Conservation (phyloP, 768 basidiomycete genomes). For the Asterophora lycoperdoides region DNA sequence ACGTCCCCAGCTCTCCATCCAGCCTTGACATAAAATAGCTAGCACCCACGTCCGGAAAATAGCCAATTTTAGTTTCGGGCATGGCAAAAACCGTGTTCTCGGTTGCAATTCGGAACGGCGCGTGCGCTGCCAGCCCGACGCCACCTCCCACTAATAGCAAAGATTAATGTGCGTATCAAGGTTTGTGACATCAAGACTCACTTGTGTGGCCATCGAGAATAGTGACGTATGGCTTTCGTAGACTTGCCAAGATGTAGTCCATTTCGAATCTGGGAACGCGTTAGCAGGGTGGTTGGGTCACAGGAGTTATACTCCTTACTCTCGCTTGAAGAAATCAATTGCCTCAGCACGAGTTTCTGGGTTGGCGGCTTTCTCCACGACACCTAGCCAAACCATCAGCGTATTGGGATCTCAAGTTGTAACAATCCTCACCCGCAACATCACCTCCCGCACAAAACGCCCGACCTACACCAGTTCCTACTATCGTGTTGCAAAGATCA, state of each 20-base stretch:
- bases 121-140: conserved; percentile 79
- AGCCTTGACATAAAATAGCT: conserved; percentile 85
- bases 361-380: conserved; percentile 47
- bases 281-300: conserved; percentile 10
- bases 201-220: conserved; percentile 91
- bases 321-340: conserved; percentile 86
- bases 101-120: conserved; percentile 89
- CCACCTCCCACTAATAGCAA: conserved; percentile 83
- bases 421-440: conserved; percentile 64
- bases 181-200: conserved; percentile 37
- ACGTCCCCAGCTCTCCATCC: conserved; percentile 93
- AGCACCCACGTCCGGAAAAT: conserved; percentile 90
- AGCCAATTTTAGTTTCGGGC: conserved; percentile 95
- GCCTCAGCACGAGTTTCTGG: conserved; percentile 55
- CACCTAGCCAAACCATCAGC: conserved; percentile 36
- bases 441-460: conserved; percentile 97
- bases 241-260: conserved; percentile 64
- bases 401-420: conserved; percentile 1
- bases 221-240: conserved; percentile 86
- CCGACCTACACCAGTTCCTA: conserved; percentile 65
- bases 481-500: conserved; percentile 65
- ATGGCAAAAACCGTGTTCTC: conserved; percentile 90
- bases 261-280: conserved; percentile 61
- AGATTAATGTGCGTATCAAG: conserved; percentile 4
- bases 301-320: conserved; percentile 48